These are phyloP conservation scores for Sphagnum fallax DNA, from an alignment of 228 moss, liverwort and hornwort genomes.

Conservation along the genomic window DNA sequence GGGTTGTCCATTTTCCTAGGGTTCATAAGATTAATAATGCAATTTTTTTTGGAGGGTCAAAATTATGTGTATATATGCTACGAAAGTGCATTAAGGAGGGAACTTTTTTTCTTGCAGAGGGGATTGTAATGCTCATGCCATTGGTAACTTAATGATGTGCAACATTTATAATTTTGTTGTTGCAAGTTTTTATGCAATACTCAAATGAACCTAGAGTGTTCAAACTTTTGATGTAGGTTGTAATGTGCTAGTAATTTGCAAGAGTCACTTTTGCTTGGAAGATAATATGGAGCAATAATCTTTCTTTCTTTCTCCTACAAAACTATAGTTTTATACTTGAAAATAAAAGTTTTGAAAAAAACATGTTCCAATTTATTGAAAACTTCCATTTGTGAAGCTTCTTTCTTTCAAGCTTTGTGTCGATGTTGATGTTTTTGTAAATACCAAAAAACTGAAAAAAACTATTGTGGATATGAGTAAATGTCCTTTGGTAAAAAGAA, in stretches of 20 bases:
- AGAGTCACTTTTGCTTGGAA: conserved; percentile 18
- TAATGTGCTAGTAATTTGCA: conserved; percentile 46
- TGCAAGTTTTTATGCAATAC: conserved; percentile 27
- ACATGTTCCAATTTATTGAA: too few species aligned
- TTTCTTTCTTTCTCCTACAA: too few species aligned
- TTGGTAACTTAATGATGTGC: too few species aligned
- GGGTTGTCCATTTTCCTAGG: too few species aligned
- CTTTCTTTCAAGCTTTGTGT: neutral
- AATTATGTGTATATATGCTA: neutral
- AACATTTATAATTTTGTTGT: neutral
- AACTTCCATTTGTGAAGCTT: neutral
- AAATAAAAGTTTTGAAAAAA: too few species aligned
- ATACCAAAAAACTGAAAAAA: conserved; percentile 26
- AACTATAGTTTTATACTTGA: too few species aligned
- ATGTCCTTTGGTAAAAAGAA: conserved; percentile 27
- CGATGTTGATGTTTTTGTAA: neutral
- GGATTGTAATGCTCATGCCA: too few species aligned
- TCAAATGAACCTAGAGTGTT: conserved; percentile 28
- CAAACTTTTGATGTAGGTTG: conserved; percentile 31
- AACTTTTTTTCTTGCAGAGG: neutral
- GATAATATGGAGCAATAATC: conserved; percentile 9
- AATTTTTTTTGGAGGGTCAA: neutral
- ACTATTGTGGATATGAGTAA: conserved; percentile 37
- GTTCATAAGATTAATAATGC: too few species aligned
- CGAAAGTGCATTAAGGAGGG: neutral